Evolutionary conservation across 495 filamentous ascomycete genomes (phyloP).

Genomic region (Aspergillus steynii): DNA sequence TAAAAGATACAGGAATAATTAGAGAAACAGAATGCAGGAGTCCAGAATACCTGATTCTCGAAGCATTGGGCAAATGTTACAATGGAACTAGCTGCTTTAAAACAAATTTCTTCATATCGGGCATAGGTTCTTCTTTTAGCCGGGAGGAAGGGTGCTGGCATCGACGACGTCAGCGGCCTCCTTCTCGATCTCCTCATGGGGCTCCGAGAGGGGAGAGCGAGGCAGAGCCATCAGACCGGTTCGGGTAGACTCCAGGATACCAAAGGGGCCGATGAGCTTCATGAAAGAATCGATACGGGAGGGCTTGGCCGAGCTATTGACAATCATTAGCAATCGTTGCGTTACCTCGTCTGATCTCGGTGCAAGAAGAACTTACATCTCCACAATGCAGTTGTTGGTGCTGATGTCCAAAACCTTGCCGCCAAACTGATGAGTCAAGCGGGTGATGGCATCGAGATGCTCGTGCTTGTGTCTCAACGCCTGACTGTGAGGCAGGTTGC

Average conservation of each 20-base stretch:
- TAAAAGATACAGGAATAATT: background rate
- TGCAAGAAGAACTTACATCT: conserved; percentile 66
- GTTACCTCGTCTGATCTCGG: background rate
- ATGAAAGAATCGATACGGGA: conserved; percentile 94
- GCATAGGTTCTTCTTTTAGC: conserved; percentile 52
- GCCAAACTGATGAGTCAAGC: conserved; percentile 94
- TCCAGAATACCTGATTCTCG: background rate
- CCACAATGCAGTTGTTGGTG: conserved; percentile 97
- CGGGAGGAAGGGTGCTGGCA: conserved; percentile 86
- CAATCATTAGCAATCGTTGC: background rate
- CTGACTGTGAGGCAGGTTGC: conserved; percentile 77
- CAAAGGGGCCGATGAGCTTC: conserved; percentile 93
- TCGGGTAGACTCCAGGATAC: conserved; percentile 90
- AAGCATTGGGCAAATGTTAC: background rate
- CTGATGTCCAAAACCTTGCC: conserved; percentile 97
- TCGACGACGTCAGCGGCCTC: conserved; percentile 94
- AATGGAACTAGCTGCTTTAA: background rate
- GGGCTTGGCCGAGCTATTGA: conserved; percentile 81
- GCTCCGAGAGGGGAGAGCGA: conserved; percentile 79
- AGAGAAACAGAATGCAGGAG: background rate
- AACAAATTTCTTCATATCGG: conserved; percentile 11
- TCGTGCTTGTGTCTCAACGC: conserved; percentile 94
- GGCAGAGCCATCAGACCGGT: conserved; percentile 97
- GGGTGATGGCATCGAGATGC: conserved; percentile 91
- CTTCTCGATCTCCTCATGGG: conserved; percentile 68